Evolutionary conservation across 2,329 filamentous ascomycete species (phyloP).

Genomic region (Ophiostoma ips): DNA sequence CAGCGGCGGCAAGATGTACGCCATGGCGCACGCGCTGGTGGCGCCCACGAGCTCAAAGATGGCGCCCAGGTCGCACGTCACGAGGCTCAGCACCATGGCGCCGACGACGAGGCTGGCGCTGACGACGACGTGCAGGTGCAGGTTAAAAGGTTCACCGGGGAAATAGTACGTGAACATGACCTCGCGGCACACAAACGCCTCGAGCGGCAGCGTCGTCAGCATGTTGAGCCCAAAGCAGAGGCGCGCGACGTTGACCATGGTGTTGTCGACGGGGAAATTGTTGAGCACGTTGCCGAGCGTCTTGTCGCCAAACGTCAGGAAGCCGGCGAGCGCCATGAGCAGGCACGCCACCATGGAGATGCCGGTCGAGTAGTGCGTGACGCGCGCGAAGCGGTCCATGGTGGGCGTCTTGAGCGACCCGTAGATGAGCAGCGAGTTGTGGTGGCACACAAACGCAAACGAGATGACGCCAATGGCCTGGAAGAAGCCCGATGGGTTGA

Average conservation of each 20-base stretch:
- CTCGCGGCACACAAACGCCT: constrained; percentile 94
- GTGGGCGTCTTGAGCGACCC: constrained; percentile 88
- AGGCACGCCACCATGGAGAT: constrained; percentile 89
- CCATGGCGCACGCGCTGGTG: constrained; percentile 83
- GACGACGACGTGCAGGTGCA: constrained; percentile 73
- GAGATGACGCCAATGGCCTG: constrained; percentile 97
- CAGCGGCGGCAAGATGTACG: constrained; percentile 86
- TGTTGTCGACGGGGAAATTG: constrained; percentile 84
- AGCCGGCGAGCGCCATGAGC: constrained; percentile 74
- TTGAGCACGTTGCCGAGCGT: constrained; percentile 95
- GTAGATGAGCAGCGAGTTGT: constrained; percentile 96
- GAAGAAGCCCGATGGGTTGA: constrained; percentile 81
- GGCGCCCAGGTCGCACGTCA: constrained; percentile 85
- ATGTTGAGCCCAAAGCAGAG: constrained; percentile 97
- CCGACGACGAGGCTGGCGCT: constrained; percentile 69
- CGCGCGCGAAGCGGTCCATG: constrained; percentile 81
- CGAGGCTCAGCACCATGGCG: constrained; percentile 61
- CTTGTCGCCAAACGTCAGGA: constrained; percentile 81
- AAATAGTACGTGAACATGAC: constrained; percentile 83
- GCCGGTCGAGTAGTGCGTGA: constrained; percentile 86
- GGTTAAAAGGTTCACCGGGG: constrained; percentile 58
- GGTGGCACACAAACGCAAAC: constrained; percentile 69
- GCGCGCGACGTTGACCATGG: constrained; percentile 86
- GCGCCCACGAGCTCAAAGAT: constrained; percentile 95
- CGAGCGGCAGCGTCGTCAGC: constrained; percentile 90